Evolutionary conservation across 176 grass and related monocot species (phyloP), one percentile per base, ranked within the genome.

Genomic region (Aegilops umbellulata): DNA sequence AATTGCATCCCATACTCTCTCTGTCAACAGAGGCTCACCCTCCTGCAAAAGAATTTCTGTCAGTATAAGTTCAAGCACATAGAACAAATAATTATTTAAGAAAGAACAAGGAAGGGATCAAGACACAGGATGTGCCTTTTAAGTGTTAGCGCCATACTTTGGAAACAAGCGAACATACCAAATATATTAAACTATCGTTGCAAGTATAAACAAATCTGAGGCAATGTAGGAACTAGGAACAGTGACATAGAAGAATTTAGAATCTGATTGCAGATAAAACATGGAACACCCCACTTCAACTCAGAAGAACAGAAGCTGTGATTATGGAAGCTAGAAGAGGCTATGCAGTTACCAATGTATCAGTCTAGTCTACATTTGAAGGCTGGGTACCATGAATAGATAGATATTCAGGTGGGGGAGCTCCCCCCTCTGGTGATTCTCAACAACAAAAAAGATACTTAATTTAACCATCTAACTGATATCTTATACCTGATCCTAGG

Each of bases 1-100:
- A 86, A 99, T 84, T 8, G 97, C 97, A 85, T 99, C 94, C 97
- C 97, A 99, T 34, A 99, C 97, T 73, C 94, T 90, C 80, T 99
- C 97, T 79, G 97, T 99, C 74, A 99, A 84, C 9, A 99, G 85
- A 88, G 97, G 94, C 61, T 99, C 97, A 77, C 97, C 97, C 66
- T 99, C 97, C 97, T 99, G 72, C 63, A 76, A 30, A 80, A 93
- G 60, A 80, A 13, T 57, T 62, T 14, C 20, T 63, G 24, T 81
- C 69, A 82, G 64, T 74, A 62, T 19, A 69, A 68, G 80, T 51
- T 36, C 80, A 84, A 31, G 47, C 8, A 55, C 46, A 80, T 25
- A 78, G 39, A 29, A 80, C 8, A 66, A 17, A 83, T 27, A 36
- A 32, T 61, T 75, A 22, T 42, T 73, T 60, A 68, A 60, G 34